Percentiles rank a stretch among this genome's conserved stretches.
Conservation (phyloP, 202 grass and related monocot species). For the Eragrostis tef region DNA sequence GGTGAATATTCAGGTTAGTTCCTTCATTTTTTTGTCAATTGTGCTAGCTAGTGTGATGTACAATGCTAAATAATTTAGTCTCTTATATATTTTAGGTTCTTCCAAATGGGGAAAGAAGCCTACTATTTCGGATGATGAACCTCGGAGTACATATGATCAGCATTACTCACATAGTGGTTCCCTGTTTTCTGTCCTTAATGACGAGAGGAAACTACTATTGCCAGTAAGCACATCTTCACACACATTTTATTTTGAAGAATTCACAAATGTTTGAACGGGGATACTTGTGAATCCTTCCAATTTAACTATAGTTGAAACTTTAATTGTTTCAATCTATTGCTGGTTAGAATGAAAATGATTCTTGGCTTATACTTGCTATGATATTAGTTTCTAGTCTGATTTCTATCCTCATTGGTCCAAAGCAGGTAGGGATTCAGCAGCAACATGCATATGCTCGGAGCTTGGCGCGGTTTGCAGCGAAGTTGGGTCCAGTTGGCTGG, state of each 20-base stretch:
- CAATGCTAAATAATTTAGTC: constrained; percentile 19
- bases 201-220: constrained; percentile 62
- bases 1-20: constrained; percentile 63
- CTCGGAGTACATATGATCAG: constrained; percentile 61
- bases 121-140: constrained; percentile 57
- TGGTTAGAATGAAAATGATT: background rate
- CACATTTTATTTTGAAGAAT: constrained; percentile 1
- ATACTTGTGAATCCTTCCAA: constrained; percentile 20
- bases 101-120: constrained; percentile 59
- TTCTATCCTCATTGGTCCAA: background rate
- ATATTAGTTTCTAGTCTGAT: constrained; percentile 30
- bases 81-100: constrained; percentile 49
- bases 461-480: constrained; percentile 60
- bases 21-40: constrained; percentile 16
- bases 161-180: constrained; percentile 44
- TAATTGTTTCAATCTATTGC: constrained; percentile 18
- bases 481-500: constrained; percentile 61
- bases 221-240: constrained; percentile 60
- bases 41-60: constrained; percentile 10
- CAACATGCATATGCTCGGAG: constrained; percentile 67
- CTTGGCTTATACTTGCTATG: background rate
- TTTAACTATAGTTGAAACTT: constrained; percentile 31
- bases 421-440: constrained; percentile 73
- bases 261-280: constrained; percentile 25
- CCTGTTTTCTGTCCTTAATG: constrained; percentile 54